Conservation (phyloP, 2,329 filamentous ascomycete genomes). For the Tolypocladium tundrense region DNA sequence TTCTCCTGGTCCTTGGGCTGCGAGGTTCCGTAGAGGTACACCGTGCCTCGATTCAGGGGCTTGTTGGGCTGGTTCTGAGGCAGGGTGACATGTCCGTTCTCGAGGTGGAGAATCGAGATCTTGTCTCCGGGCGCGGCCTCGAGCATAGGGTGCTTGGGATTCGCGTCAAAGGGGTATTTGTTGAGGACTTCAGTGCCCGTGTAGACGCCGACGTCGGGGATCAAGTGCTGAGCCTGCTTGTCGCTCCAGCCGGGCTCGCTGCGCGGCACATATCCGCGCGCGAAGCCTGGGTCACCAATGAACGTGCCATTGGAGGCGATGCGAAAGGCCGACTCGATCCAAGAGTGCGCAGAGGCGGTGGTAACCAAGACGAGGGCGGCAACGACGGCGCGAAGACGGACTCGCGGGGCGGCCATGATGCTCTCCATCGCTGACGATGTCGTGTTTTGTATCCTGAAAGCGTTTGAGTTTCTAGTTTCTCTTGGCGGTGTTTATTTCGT, state of each 20-base stretch:
- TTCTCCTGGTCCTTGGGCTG: constrained; percentile 41
- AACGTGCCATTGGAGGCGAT: constrained; percentile 68
- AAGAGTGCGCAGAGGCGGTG: constrained; percentile 53
- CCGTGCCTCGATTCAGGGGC: constrained; percentile 55
- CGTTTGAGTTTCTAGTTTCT: background rate
- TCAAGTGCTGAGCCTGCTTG: constrained; percentile 47
- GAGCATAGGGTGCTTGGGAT: constrained; percentile 51
- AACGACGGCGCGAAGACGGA: constrained; percentile 9
- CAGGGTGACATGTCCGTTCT: constrained; percentile 67
- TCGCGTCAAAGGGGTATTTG: constrained; percentile 22
- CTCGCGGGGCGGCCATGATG: constrained; percentile 11
- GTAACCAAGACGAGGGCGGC: constrained; percentile 18
- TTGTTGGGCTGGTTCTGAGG: constrained; percentile 47
- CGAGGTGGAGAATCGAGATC: constrained; percentile 57
- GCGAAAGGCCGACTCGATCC: constrained; percentile 67
- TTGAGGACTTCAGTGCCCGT: constrained; percentile 43
- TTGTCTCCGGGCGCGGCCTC: constrained; percentile 48
- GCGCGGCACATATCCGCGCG: constrained; percentile 59
- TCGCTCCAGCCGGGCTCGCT: constrained; percentile 45
- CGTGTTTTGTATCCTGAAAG: constrained; percentile 5
- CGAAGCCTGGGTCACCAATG: constrained; percentile 59
- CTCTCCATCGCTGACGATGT: background rate
- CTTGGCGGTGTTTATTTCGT: background rate
- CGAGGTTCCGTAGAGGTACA: constrained; percentile 64
- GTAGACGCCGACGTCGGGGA: constrained; percentile 51